Evolutionary conservation across 2,329 filamentous ascomycete genomes (phyloP).

Genomic region (Didymella arachidicola): DNA sequence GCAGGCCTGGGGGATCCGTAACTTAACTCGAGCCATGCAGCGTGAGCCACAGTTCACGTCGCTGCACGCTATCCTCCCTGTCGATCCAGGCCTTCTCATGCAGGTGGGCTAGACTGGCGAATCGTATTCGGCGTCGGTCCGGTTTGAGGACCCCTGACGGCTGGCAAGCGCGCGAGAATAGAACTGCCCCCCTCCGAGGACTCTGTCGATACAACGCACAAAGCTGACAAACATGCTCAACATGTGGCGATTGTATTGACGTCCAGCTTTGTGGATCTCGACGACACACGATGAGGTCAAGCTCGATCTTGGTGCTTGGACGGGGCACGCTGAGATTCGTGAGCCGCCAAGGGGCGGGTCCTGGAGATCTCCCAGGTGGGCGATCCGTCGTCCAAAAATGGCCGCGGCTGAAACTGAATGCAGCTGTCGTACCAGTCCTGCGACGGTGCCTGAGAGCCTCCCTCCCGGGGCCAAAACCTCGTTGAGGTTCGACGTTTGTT

Average conservation of each 20-base stretch:
- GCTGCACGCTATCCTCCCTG: conserved; percentile 15
- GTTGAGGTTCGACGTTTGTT: conserved; percentile 7
- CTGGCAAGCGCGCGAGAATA: conserved; percentile 7
- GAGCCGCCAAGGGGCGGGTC: conserved; percentile 6
- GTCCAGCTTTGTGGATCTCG: not conserved
- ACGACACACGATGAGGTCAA: conserved; percentile 3
- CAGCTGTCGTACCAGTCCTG: conserved; percentile 4
- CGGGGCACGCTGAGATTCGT: not conserved
- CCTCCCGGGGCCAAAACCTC: not conserved
- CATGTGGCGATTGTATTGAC: not conserved
- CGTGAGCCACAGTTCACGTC: conserved; percentile 15
- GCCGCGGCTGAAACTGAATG: conserved; percentile 8
- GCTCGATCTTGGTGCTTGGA: not conserved
- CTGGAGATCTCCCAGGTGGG: conserved; percentile 14
- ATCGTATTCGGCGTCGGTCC: conserved; percentile 9
- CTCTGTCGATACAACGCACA: conserved; percentile 1
- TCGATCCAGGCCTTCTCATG: conserved; percentile 13
- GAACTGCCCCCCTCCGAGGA: conserved; percentile 10
- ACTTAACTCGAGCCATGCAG: conserved; percentile 11
- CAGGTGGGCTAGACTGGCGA: conserved; percentile 6
- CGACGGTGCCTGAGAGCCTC: conserved; percentile 8
- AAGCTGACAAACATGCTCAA: not conserved
- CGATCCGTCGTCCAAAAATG: not conserved
- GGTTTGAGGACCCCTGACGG: conserved; percentile 11
- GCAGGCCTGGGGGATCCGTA: conserved; percentile 2